Conservation (phyloP, 73 alveolate genomes). For the Paramecium primaurelia region DNA sequence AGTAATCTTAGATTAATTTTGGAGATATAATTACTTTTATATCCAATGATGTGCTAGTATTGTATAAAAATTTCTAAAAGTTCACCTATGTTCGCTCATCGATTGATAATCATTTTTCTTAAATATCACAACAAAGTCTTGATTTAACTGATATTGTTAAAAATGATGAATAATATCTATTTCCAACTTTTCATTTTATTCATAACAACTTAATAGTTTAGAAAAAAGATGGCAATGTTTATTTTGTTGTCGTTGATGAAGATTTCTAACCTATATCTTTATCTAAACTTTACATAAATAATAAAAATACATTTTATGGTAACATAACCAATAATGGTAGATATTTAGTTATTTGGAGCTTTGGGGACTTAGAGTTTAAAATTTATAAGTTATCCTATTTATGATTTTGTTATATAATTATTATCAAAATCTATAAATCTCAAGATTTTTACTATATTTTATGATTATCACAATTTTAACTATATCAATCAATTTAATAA, state of each 20-base stretch:
- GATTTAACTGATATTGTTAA: background rate
- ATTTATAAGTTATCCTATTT: background rate
- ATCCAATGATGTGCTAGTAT: background rate
- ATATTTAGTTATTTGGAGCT: background rate
- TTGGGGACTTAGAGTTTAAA: background rate
- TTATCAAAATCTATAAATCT: too few relatives aligned
- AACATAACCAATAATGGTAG: background rate
- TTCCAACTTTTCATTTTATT: background rate
- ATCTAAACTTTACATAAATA: background rate
- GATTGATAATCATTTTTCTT: background rate
- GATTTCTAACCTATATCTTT: background rate
- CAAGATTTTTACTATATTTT: too few relatives aligned
- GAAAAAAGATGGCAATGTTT: background rate
- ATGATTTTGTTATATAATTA: background rate
- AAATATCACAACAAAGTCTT: background rate
- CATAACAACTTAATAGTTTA: background rate
- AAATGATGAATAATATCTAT: too few relatives aligned
- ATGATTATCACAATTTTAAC: too few relatives aligned
- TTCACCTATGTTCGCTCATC: background rate
- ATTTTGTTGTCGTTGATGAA: background rate
- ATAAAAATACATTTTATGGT: background rate
- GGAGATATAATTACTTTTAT: background rate
- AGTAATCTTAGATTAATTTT: too few relatives aligned
- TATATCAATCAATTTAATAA: too few relatives aligned
- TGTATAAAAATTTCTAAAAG: too few relatives aligned